Base-by-base conservation (phyloP, 176 grass and related monocot species). In the Puya raimondii region DNA sequence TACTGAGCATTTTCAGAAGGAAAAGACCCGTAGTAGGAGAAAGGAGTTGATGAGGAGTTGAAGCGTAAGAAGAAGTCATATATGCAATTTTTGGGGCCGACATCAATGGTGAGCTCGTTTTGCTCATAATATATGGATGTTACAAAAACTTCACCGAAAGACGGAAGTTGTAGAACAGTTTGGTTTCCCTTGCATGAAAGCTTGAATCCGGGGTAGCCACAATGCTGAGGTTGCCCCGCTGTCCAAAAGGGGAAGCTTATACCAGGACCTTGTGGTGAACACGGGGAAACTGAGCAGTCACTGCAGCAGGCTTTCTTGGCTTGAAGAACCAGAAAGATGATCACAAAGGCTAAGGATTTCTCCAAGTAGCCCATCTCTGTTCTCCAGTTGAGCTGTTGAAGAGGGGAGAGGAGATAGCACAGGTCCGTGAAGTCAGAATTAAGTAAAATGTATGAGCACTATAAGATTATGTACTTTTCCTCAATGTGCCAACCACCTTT, bases 121-220 rank as follows among this genome's bases (percentile, higher is more conserved):
- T 0, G 0, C 3, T 1, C 0, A 12, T 61, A 72, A 4, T 2
- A 11, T 27, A 72, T 72, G 54, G 1, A 0, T 47, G 3, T 3
- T 3, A 72, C 70, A 6, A 12, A 2, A 18, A 72, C 25, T 11
- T 27, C 20, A 42, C 54, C 25, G 17, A 13, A 18, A 52, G 1
- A 59, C 47, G 27, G 70, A 29, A 61, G 70, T 1, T 23, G 53
- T 52, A 72, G 22, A 51, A 61, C 48, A 10, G 50, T 17, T 1
- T 9, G 20, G 15, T 18, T 1, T 14, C 21, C 10, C 0, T 72
- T 2, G 53, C 9, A 22, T 51, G 53, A 61, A 9, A 72, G 70
- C 6, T 72, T 54, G 26, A 72, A 72, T 11, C 70, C 70, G n/a
- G 14, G 70, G 29, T 59, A 61, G 13, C 70, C 52, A 48, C 70